Base-by-base conservation (phyloP, 768 basidiomycete species). In the Pleurotus tuoliensis region DNA sequence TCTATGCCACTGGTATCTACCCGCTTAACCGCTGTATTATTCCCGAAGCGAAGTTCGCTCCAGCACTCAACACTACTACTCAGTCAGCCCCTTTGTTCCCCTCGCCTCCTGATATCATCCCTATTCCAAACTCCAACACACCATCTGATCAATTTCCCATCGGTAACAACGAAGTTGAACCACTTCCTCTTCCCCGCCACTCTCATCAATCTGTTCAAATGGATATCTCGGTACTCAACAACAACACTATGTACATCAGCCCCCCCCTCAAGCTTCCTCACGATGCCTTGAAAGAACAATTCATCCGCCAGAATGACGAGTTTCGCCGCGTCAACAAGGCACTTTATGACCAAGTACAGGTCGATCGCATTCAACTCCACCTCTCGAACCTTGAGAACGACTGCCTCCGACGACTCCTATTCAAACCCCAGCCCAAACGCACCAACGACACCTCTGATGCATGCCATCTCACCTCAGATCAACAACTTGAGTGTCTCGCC, bases 1-100 rank as follows among this genome's bases (percentile, higher is more conserved):
- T 60, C 34, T 9, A 45, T 24, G 61, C 62, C 48, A 66, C 57
- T 4, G 65, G 69, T 3, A 66, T 69, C 15, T 60, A 49, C 13
- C 67, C 64, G 22, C 30, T 67, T 3, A 43, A 68, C 52, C 51
- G 6, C 22, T 24, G 41, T 40, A 40, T 56, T n/a, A 64, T 68
- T 30, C 27, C 51, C 4, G n/a, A 59, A 7, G 20, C 24, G 12
- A 43, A 56, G 16, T 43, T 61, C 18, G 62, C 58, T 16, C 58
- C 60, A 16, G 27, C 38, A 27, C 43, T 59, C 16, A 22, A 39
- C 20, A 55, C 43, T 16, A 41, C 47, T 22, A 22, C 58, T 55
- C 47, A 45, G 27, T 25, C 34, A 24, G 27, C 18, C n/a, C 27
- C 13, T 41, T 40, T 27, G 18, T 38, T 44, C 13, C 51, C 18